Evolutionary conservation across 2,329 filamentous ascomycete genomes (phyloP).

Genomic region (Cucurbitaria berberidis): DNA sequence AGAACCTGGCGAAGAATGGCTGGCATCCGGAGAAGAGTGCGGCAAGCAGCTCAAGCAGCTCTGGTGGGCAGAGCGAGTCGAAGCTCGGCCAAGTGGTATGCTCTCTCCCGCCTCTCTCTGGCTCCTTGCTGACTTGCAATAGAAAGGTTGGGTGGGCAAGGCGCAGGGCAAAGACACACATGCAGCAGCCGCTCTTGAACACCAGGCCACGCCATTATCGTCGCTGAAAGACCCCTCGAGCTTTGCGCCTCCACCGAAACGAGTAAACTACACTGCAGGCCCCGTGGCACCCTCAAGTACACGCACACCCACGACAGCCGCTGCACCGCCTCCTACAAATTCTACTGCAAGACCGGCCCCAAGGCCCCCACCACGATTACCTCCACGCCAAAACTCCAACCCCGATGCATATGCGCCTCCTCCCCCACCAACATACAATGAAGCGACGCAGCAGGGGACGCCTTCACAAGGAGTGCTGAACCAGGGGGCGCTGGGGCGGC

Average conservation of each 20-base stretch:
- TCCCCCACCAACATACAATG: slow-evolving; percentile 58
- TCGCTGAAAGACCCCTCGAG: slow-evolving; percentile 75
- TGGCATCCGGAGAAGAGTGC: slow-evolving; percentile 53
- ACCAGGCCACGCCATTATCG: slow-evolving; percentile 68
- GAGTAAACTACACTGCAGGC: slow-evolving; percentile 56
- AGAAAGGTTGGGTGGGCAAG: slow-evolving; percentile 67
- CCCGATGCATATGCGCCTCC: slow-evolving; percentile 53
- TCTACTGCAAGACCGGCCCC: slow-evolving; percentile 56
- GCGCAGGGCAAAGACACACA: slow-evolving; percentile 52
- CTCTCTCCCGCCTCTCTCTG: slow-evolving; percentile 45
- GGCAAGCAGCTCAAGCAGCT: slow-evolving; percentile 7
- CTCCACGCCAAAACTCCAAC: slow-evolving; percentile 68
- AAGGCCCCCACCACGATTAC: slow-evolving; percentile 70
- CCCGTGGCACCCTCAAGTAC: slow-evolving; percentile 49
- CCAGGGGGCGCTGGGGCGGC: slow-evolving; percentile 66
- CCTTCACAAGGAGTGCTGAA: slow-evolving; percentile 55
- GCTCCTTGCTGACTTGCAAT: slow-evolving; percentile 13
- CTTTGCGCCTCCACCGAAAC: slow-evolving; percentile 83
- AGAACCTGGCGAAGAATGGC: slow-evolving; percentile 54
- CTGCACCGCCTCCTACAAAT: slow-evolving; percentile 24
- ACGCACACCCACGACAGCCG: slow-evolving; percentile 43
- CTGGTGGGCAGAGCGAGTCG: slow-evolving; percentile 52
- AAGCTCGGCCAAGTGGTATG: slow-evolving; percentile 60
- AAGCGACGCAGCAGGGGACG: slow-evolving; percentile 40
- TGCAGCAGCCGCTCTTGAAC: slow-evolving; percentile 49